Percentiles rank a stretch among this genome's conserved stretches.
phyloP scores from a whole-genome alignment of 306 rosid genomes.

The Citrullus mucosospermus region DNA sequence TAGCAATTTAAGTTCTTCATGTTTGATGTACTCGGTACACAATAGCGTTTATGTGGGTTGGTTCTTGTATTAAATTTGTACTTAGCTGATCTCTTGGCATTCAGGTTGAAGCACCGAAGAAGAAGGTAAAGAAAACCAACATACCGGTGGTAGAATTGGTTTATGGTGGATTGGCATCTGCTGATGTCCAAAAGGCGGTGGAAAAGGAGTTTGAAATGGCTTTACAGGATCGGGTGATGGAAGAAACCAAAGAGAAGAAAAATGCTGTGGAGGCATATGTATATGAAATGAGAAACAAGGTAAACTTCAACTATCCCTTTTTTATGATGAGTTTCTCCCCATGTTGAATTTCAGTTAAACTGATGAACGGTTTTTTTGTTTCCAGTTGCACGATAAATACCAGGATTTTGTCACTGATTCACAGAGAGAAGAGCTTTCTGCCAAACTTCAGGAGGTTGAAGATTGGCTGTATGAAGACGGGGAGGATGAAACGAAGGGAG shows the following conservation, averaged over 20 bases:
- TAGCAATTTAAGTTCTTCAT: not conserved
- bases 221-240: conserved; percentile 93
- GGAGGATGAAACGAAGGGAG: conserved; percentile 95
- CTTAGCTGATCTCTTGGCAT: not conserved
- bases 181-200: conserved; percentile 66
- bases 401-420: conserved; percentile 63
- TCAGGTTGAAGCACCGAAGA: conserved; percentile 64
- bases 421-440: conserved; percentile 50
- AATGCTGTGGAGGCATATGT: conserved; percentile 94
- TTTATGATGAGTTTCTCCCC: not conserved
- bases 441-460: conserved; percentile 71
- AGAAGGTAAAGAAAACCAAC: conserved; percentile 66
- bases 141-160: conserved; percentile 55
- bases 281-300: conserved; percentile 95
- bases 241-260: conserved; percentile 92
- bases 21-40: not conserved
- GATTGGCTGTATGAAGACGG: conserved; percentile 96
- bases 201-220: conserved; percentile 98
- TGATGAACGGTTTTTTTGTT: not conserved
- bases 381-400: conserved; percentile 68
- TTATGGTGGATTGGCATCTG: conserved; percentile 55
- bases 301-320: not conserved
- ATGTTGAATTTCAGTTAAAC: not conserved
- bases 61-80: not conserved
- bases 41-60: not conserved